phyloP scores from a whole-genome alignment of 1,139 yeast species.

The Arxiozyma telluris region DNA sequence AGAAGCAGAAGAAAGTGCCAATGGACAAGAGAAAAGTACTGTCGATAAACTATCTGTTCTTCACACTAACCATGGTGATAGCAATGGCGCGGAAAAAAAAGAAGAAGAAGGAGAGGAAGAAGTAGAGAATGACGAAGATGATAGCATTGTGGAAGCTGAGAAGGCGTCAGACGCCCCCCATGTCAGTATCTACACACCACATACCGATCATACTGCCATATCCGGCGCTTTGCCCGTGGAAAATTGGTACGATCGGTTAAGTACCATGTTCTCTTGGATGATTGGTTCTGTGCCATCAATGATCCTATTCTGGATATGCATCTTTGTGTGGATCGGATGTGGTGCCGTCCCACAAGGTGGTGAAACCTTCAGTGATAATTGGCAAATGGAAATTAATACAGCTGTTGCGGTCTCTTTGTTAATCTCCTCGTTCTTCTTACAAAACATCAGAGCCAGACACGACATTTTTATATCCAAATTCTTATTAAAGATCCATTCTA shows the following conservation, averaged over 20 bases:
- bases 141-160: neutral
- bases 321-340: constrained; percentile 33
- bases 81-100: too few relatives aligned
- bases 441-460: constrained; percentile 33
- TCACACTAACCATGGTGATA: too few relatives aligned
- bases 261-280: constrained; percentile 17
- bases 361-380: constrained; percentile 28
- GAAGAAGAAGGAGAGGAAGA: too few relatives aligned
- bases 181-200: neutral
- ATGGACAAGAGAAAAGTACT: neutral
- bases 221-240: constrained; percentile 18
- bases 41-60: too few relatives aligned
- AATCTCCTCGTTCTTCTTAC: constrained; percentile 31
- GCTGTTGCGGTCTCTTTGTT: constrained; percentile 33
- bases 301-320: constrained; percentile 33
- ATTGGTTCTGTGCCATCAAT: constrained; percentile 31
- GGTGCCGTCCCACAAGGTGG: constrained; percentile 28
- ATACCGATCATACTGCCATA: neutral
- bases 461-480: constrained; percentile 25
- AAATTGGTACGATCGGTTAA: constrained; percentile 30
- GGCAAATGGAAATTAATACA: constrained; percentile 37
- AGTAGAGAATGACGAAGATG: neutral
- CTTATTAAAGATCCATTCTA: constrained; percentile 18
- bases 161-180: neutral
- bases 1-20: neutral